These are phyloP conservation scores for Tuber microsphaerosporum DNA, from an alignment of 495 filamentous ascomycete genomes.

Conservation along the genomic window DNA sequence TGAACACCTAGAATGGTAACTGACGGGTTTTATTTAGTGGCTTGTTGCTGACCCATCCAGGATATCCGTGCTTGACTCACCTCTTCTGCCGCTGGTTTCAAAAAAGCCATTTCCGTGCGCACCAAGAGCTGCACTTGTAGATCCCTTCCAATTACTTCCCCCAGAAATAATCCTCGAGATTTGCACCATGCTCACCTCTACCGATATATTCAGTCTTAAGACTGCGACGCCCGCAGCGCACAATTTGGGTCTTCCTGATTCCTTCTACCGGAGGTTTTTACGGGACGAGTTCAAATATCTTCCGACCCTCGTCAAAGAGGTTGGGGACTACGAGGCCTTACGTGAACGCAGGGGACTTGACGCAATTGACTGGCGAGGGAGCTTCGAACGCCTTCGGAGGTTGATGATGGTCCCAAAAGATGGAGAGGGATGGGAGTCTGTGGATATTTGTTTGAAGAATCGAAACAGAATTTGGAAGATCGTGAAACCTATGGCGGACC, in stretches of 20 bases:
- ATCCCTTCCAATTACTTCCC: slow-evolving; percentile 38
- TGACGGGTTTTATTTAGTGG: slow-evolving; percentile 26
- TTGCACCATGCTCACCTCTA: slow-evolving; percentile 37
- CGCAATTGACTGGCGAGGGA: slow-evolving; percentile 38
- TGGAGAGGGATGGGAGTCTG: slow-evolving; percentile 31
- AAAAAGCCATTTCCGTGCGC: slow-evolving; percentile 15
- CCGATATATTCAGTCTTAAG: slow-evolving; percentile 40
- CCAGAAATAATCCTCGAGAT: slow-evolving; percentile 40
- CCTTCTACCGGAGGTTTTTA: slow-evolving; percentile 40
- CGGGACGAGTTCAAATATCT: slow-evolving; percentile 42
- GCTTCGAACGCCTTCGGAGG: slow-evolving; percentile 39
- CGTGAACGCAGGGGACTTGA: slow-evolving; percentile 4
- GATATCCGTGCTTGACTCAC: slow-evolving; percentile 35
- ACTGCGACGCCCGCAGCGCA: slow-evolving; percentile 35
- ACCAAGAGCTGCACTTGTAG: slow-evolving; percentile 28
- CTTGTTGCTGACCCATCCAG: slow-evolving; percentile 38
- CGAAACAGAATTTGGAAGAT: slow-evolving; percentile 43
- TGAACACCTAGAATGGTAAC: not conserved
- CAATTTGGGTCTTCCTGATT: slow-evolving; percentile 32
- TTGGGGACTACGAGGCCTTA: slow-evolving; percentile 21
- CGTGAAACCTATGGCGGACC: slow-evolving; percentile 43
- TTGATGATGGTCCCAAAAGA: slow-evolving; percentile 33
- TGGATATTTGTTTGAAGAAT: slow-evolving; percentile 42
- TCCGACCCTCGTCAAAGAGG: slow-evolving; percentile 27
- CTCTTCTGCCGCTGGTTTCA: slow-evolving; percentile 19